Percentiles rank a stretch among this genome's conserved stretches.
Evolutionary conservation across 805 yeast genomes (phyloP).

Genomic region (Yamadazyma sp.): DNA sequence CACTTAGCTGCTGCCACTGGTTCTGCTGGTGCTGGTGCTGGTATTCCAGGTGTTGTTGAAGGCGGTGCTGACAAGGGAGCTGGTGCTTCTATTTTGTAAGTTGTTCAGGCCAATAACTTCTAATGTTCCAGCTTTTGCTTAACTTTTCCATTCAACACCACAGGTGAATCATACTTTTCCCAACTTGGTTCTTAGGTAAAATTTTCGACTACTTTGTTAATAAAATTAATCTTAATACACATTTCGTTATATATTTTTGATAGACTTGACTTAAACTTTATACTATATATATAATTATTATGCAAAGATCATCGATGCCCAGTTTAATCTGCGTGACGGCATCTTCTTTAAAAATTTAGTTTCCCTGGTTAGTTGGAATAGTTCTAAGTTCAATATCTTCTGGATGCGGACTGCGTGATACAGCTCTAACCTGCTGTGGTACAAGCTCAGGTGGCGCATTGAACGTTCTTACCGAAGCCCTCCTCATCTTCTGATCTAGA

Average conservation of each 20-base stretch:
- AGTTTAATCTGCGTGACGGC: no score
- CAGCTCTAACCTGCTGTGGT: constrained; percentile 2
- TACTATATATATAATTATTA: no score
- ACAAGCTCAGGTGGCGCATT: background rate
- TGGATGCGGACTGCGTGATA: constrained; percentile 11
- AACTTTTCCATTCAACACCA: constrained; percentile 3
- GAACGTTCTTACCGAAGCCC: background rate
- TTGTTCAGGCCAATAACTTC: constrained; percentile 14
- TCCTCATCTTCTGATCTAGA: constrained; percentile 11
- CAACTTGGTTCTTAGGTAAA: constrained; percentile 3
- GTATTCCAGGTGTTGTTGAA: constrained; percentile 6
- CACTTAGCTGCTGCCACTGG: constrained; percentile 18
- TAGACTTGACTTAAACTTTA: no score
- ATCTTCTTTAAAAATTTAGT: no score
- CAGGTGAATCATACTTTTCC: constrained; percentile 3
- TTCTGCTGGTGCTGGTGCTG: constrained; percentile 13
- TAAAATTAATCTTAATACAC: constrained; percentile 5
- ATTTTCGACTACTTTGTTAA: constrained; percentile 6
- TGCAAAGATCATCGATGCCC: no score
- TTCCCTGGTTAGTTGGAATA: no score
- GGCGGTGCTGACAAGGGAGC: constrained; percentile 9
- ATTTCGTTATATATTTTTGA: no score
- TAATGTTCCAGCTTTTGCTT: constrained; percentile 5
- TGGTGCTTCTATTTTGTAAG: constrained; percentile 13
- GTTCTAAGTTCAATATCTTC: constrained; percentile 14